Percentiles rank a stretch among this genome's conserved stretches.
These are phyloP conservation scores for Hericium erinaceus DNA, from an alignment of 768 basidiomycete genomes.

Conservation along the genomic window DNA sequence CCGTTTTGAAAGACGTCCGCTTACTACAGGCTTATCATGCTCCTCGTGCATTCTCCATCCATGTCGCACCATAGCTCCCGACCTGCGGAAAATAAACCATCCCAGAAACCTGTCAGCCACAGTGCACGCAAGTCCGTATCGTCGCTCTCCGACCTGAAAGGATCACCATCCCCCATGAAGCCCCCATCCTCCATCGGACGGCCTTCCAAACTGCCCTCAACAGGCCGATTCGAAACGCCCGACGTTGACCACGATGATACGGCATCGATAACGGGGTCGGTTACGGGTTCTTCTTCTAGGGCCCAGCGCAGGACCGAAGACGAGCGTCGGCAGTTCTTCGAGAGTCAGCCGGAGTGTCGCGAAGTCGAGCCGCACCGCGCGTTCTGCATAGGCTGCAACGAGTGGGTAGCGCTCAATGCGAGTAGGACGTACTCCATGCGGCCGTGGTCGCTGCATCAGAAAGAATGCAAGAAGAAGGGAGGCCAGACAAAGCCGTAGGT, in stretches of 20 bases:
- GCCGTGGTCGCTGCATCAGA: slow-evolving; percentile 54
- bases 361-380: slow-evolving; percentile 47
- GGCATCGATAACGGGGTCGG: slow-evolving; percentile 39
- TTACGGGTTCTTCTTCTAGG: slow-evolving; percentile 23
- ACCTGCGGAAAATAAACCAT: background rate
- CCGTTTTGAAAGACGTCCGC: background rate
- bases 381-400: slow-evolving; percentile 50
- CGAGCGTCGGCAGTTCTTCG: slow-evolving; percentile 56
- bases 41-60: background rate
- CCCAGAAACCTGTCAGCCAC: background rate
- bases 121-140: background rate
- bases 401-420: slow-evolving; percentile 47
- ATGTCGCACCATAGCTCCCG: background rate
- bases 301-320: slow-evolving; percentile 47
- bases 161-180: background rate
- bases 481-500: slow-evolving; percentile 19
- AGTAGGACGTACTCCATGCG: slow-evolving; percentile 47
- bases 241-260: slow-evolving; percentile 35
- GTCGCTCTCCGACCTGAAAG: background rate
- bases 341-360: slow-evolving; percentile 50
- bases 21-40: background rate
- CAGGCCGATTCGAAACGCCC: slow-evolving; percentile 4
- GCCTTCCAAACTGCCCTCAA: background rate
- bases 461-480: slow-evolving; percentile 35
- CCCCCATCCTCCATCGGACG: background rate